Base-by-base conservation (phyloP, 192 early-diverging fungal genomes). In the Diversispora epigaea region DNA sequence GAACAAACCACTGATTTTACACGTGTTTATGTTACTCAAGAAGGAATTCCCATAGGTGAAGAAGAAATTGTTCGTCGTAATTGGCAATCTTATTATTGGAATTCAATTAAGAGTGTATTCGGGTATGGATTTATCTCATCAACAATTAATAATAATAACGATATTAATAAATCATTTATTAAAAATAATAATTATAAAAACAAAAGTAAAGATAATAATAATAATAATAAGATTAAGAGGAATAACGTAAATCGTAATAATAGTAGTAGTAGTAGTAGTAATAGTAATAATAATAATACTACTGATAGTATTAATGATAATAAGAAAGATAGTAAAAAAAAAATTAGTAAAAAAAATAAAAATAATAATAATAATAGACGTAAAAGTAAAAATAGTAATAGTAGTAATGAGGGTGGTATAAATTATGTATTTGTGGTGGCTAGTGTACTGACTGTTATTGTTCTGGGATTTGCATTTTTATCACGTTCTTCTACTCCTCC, bases 51-150 rank as follows among this genome's bases (percentile, higher is more conserved):
- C 0, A 75, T 96, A 50, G 94, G 92, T 43, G 93, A 97, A 80
- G 92, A 93, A 81, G 93, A 94, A 3, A 83, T 85, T n/a, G 94
- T 92, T 43, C 86, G 87, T 75, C 82, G 83, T 46, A 96, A 98
- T 85, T 98, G 95, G 95, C 86, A 86, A 50, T 86, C 87, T 67
- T 98, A 95, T 83, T 98, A 96, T 86, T 97, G 94, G 93, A 90
- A 93, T 80, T 80, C 91, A 52, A 98, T 98, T 78, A 96, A 96
- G 79, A 85, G 86, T 66, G 87, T 91, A 21, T 98, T 96, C 85
- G 96, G 96, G 88, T 93, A 90, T 80, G 89, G 62, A 64, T 64
- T 40, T 41, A 64, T 64, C 32, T 63, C 61, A 40, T 17, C 22
- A 63, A 8, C 40, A 14, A 15, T 39, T n/a, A 32, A 32, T 32